Evolutionary conservation across 257 asterid species (phyloP).

Genomic region (Ophiorrhiza pumila): DNA sequence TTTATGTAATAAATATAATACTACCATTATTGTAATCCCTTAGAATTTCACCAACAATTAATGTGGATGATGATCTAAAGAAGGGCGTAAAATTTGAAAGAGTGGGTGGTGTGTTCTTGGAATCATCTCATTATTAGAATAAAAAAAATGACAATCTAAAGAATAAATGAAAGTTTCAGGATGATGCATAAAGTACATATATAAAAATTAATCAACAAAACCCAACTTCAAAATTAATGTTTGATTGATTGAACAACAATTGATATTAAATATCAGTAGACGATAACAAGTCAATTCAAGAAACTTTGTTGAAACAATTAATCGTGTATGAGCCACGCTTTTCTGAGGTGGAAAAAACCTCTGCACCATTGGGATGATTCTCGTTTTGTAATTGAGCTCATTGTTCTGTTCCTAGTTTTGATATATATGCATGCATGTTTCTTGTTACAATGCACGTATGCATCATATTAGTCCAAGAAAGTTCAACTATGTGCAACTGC

Average conservation of each 20-base stretch:
- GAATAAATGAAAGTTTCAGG: not conserved
- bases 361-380: not conserved
- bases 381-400: not conserved
- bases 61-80: not conserved
- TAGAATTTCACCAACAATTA: no score
- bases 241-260: not conserved
- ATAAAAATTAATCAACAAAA: not conserved
- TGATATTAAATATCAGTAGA: not conserved
- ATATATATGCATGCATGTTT: no score
- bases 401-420: not conserved
- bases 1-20: no score
- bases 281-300: constrained; percentile 8
- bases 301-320: not conserved
- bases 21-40: no score
- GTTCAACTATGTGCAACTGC: no score
- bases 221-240: not conserved
- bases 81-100: not conserved
- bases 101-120: not conserved
- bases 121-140: not conserved
- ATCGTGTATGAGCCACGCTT: constrained; percentile 14
- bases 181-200: not conserved
- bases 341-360: constrained; percentile 17
- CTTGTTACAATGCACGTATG: not conserved
- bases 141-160: not conserved
- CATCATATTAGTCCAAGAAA: not conserved